Evolutionary conservation across 2,329 filamentous ascomycete genomes (phyloP), one percentile per base, ranked within the genome.

Genomic region (Mariannaea sp.): DNA sequence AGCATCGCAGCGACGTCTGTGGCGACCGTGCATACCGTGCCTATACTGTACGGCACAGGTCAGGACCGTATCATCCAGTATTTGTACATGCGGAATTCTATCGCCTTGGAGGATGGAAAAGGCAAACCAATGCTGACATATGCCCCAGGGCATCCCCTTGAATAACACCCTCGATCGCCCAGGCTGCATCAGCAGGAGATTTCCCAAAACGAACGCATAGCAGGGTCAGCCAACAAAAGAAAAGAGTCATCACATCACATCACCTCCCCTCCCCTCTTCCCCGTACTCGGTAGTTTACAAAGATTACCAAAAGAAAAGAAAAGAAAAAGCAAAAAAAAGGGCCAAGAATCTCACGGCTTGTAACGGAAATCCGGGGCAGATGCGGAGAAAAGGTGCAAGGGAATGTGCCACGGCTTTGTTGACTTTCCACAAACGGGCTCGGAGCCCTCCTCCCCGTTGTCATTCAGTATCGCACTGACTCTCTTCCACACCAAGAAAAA

Each of bases 281-380:
- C n/a, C n/a, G n/a, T n/a, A n/a, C n/a, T n/a, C n/a, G n/a, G n/a
- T n/a, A n/a, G n/a, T n/a, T n/a, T n/a, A n/a, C n/a, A n/a, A n/a
- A n/a, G n/a, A n/a, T n/a, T n/a, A 7, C 16, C 6, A 12, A 20
- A 44, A 27, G 24, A 24, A 20, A 44, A 24, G 17, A 16, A 14
- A 7, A 20, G 17, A 24, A 20, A 44, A 24, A 26, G 22, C 7
- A 38, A 24, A n/a, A 44, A 24, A 26, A 17, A 14, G 4, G 19
- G 38, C 20, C n/a, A 26, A 19, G 38, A 29, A 26, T 43, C 44
- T 53, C 45, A 45, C 45, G 51, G 45, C 33, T 49, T 49, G 38
- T 33, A 14, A 20, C 51, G 45, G 51, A 40, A 54, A 54, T 54
- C 51, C 40, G 45, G 51, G 51, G 51, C 51, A 49, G 26, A 49